Evolutionary conservation across 257 asterid species (phyloP), one percentile per base, ranked within the genome.

Genomic region (Nicotiana tabacum): DNA sequence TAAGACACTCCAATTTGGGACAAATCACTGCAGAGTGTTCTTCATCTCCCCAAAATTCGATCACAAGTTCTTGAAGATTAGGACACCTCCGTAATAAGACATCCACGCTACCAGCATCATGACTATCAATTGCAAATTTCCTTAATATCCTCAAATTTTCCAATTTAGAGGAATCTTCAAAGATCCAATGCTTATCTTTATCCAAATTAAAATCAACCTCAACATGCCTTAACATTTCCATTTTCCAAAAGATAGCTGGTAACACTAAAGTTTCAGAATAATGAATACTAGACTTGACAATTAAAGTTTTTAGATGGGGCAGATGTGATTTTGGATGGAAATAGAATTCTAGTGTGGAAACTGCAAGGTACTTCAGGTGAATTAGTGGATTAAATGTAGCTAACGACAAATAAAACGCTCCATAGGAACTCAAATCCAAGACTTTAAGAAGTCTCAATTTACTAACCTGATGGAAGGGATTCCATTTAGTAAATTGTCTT

Each of bases 321-420:
- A 43, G 58, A n/a, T 70, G 78, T 2, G 6, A 2, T 43, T 5
- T 32, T 43, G n/a, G 12, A 39, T 39, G n/a, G 5, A 39, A 70
- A 2, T 39, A 0, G 77, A 39, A 21, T 2, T 0, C 1, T 0
- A 2, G 0, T 39, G 35, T 2, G 2, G 0, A 0, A n/a, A 69
- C 33, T 10, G 35, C 4, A 2, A 70, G 78, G 35, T 70, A 70
- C 33, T 70, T 70, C 78, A 70, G 78, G 6, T 37, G 57, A 70
- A 4, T 70, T 1, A 70, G n/a, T n/a, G 56, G 77, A 8, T 37
- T 35, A 4, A 68, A 18, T 18, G 9, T 18, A 35, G 7, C 55
- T 0, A 4, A 68, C 4, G 17, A 35, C 3, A 17, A 8, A 67
- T 1, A 1, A 1, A 0, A 0, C 51, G 35, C 13, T 1, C 0